phyloP scores from a whole-genome alignment of 2,329 filamentous ascomycete genomes.

The Xylaria sp. region DNA sequence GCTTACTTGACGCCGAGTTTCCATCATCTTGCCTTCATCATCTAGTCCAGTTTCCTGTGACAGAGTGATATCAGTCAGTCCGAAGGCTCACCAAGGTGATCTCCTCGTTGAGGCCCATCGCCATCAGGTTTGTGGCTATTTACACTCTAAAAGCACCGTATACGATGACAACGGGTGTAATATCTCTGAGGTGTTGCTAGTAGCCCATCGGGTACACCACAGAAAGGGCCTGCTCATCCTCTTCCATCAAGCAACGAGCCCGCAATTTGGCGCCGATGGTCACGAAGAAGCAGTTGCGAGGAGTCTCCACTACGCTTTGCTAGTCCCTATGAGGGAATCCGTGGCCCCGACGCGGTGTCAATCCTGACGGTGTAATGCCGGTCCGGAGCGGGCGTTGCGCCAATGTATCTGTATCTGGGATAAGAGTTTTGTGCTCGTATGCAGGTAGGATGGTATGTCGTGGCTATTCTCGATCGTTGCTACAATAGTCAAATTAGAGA shows the following conservation, averaged over 20 bases:
- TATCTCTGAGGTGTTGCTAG: slow-evolving; percentile 42
- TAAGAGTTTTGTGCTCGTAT: slow-evolving; percentile 54
- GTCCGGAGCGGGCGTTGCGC: slow-evolving; percentile 38
- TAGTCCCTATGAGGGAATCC: slow-evolving; percentile 45
- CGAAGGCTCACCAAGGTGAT: slow-evolving; percentile 56
- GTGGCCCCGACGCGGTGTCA: slow-evolving; percentile 41
- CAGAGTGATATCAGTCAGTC: slow-evolving; percentile 51
- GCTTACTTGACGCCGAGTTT: slow-evolving; percentile 45
- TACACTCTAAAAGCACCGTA: slow-evolving; percentile 58
- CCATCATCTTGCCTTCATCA: slow-evolving; percentile 44
- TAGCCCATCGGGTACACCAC: slow-evolving; percentile 43
- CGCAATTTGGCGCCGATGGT: slow-evolving; percentile 50
- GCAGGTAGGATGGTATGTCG: slow-evolving; percentile 50
- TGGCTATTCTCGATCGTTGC: slow-evolving; percentile 38
- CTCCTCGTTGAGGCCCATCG: slow-evolving; percentile 51
- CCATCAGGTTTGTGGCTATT: slow-evolving; percentile 55
- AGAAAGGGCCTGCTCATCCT: slow-evolving; percentile 42
- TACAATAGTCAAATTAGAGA: not conserved
- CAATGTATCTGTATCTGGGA: slow-evolving; percentile 50
- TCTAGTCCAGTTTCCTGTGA: slow-evolving; percentile 46
- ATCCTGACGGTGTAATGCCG: slow-evolving; percentile 42
- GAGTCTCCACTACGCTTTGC: slow-evolving; percentile 41
- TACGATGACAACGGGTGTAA: slow-evolving; percentile 42
- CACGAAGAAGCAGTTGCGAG: slow-evolving; percentile 51
- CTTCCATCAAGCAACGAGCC: slow-evolving; percentile 45